These are phyloP conservation scores for Golubevia sp. DNA, from an alignment of 1,284 basidiomycete species.

Conservation along the genomic window DNA sequence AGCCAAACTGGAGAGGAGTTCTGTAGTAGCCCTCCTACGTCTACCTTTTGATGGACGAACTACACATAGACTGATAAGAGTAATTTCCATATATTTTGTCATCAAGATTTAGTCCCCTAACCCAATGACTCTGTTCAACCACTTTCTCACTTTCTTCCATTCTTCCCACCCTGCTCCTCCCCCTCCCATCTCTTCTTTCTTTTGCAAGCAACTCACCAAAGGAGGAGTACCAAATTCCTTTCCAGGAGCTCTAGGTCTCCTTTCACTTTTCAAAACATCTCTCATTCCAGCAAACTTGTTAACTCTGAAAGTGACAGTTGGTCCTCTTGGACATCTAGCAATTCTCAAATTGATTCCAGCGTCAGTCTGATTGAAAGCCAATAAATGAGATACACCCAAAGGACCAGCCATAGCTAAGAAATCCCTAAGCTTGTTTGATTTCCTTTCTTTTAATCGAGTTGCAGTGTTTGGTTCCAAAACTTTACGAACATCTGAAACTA, in stretches of 20 bases:
- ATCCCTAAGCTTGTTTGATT: slow-evolving; percentile 89
- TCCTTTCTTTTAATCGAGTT: slow-evolving; percentile 87
- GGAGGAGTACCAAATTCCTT: slow-evolving; percentile 85
- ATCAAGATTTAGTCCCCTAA: too few species aligned
- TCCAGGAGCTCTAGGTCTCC: slow-evolving; percentile 75
- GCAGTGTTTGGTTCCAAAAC: slow-evolving; percentile 99
- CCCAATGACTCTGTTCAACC: too few species aligned
- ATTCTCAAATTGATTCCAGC: slow-evolving; percentile 72
- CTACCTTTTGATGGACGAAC: too few species aligned
- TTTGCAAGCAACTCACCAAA: slow-evolving; percentile 67
- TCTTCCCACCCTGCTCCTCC: background rate
- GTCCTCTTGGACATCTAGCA: slow-evolving; percentile 85
- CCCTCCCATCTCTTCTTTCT: background rate
- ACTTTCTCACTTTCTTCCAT: too few species aligned
- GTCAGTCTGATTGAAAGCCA: slow-evolving; percentile 71
- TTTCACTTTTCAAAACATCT: slow-evolving; percentile 74
- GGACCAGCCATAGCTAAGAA: slow-evolving; percentile 90
- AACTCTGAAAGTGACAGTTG: slow-evolving; percentile 89
- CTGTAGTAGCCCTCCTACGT: too few species aligned
- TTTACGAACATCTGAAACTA: slow-evolving; percentile 88
- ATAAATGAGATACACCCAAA: slow-evolving; percentile 87
- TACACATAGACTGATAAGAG: too few species aligned
- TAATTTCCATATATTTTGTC: too few species aligned
- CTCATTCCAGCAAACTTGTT: slow-evolving; percentile 89
- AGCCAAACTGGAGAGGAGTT: background rate